phyloP scores from a whole-genome alignment of 2,329 filamentous ascomycete species.

The Diaporthe capsici region DNA sequence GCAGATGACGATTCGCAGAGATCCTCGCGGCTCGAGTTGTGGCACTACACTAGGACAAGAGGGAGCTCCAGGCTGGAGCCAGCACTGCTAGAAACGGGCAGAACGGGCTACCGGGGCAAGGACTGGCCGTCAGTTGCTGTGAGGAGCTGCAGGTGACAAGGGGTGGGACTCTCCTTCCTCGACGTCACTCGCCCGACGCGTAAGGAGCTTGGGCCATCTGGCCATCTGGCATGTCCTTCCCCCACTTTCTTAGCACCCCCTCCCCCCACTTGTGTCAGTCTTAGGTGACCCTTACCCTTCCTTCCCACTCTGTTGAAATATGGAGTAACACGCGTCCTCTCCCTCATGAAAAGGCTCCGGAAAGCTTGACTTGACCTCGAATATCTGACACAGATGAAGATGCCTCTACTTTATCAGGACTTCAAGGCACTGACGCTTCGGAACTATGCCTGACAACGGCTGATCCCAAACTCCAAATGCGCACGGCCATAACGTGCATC shows the following conservation, averaged over 20 bases:
- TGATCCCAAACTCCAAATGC: background rate
- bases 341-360: background rate
- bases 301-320: background rate
- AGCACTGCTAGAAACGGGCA: background rate
- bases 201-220: constrained; percentile 27
- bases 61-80: background rate
- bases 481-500: background rate
- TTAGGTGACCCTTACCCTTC: background rate
- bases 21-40: constrained; percentile 3
- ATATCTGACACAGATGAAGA: background rate
- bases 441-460: background rate
- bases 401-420: background rate
- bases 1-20: constrained; percentile 39
- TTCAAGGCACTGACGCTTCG: rapidly evolving
- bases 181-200: constrained; percentile 27
- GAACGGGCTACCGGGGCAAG: background rate
- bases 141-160: constrained; percentile 13
- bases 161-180: background rate
- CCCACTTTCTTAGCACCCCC: background rate
- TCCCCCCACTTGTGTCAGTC: no score
- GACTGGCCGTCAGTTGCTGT: constrained; percentile 10
- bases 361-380: constrained; percentile 11
- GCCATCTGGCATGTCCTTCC: constrained; percentile 1
- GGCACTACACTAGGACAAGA: constrained; percentile 1
- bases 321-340: background rate